These are phyloP conservation scores for Neurospora sp. DNA, from an alignment of 495 filamentous ascomycete genomes.

Conservation along the genomic window DNA sequence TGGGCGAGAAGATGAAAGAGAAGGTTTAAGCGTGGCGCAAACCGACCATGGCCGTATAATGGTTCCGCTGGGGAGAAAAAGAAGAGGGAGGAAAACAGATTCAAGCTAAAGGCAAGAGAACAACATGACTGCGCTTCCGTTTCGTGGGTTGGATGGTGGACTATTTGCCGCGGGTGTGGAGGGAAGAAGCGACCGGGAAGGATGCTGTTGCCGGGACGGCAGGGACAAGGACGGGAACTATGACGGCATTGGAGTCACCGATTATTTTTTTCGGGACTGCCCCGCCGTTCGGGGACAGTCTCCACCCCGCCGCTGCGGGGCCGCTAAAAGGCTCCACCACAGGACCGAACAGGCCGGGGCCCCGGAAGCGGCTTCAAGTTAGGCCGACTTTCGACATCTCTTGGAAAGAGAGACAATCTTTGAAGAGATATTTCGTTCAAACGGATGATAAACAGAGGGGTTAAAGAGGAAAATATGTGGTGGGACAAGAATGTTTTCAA, in stretches of 20 bases:
- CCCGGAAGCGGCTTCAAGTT: background rate
- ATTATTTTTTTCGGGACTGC: background rate
- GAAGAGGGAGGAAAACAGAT: background rate
- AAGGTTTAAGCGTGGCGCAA: background rate
- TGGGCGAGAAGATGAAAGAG: background rate
- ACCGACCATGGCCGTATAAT: background rate
- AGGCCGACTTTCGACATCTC: background rate
- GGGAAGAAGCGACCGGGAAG: background rate
- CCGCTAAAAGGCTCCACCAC: background rate
- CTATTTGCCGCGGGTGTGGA: background rate
- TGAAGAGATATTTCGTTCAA: background rate
- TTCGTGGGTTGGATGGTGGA: background rate
- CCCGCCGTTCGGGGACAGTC: background rate
- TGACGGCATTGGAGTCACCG: background rate
- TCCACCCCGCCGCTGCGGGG: background rate
- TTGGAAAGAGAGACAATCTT: background rate
- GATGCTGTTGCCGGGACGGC: background rate
- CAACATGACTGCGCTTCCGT: background rate
- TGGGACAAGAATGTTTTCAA: background rate
- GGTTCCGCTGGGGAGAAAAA: background rate
- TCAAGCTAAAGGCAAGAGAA: background rate
- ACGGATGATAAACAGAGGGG: background rate
- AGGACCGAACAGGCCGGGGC: background rate
- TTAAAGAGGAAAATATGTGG: background rate
- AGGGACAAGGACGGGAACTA: background rate